Conservation (phyloP, 1,284 basidiomycete genomes). For the Malassezia vespertilionis region DNA sequence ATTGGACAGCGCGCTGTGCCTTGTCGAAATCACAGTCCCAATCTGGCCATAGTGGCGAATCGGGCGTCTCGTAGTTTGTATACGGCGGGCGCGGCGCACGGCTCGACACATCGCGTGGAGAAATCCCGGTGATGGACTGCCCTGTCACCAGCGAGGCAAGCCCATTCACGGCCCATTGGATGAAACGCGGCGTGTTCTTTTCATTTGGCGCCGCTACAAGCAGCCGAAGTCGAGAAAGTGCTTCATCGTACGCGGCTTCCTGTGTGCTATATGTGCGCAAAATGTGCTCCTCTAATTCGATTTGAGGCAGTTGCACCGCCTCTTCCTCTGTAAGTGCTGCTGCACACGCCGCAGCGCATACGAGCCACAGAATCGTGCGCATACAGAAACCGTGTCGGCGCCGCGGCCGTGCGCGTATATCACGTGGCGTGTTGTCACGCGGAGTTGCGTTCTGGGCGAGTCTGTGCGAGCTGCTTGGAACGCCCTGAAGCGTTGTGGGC, state of each 20-base stretch:
- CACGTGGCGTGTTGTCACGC: too few relatives aligned
- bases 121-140: neutral
- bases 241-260: neutral
- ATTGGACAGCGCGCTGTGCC: conserved; percentile 1
- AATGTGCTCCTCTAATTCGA: too few relatives aligned
- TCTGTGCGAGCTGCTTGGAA: too few relatives aligned
- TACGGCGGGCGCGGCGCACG: neutral
- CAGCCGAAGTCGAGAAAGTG: neutral
- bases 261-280: neutral
- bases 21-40: conserved; percentile 15
- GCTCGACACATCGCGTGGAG: neutral
- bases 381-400: too few relatives aligned
- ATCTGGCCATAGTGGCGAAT: conserved; percentile 10
- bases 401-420: too few relatives aligned
- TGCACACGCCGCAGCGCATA: too few relatives aligned
- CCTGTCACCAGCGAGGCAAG: neutral
- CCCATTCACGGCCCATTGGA: neutral
- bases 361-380: too few relatives aligned
- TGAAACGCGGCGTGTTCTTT: neutral
- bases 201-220: neutral
- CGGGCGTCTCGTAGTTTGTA: conserved; percentile 11
- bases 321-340: too few relatives aligned
- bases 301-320: too few relatives aligned
- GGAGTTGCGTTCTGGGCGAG: too few relatives aligned
- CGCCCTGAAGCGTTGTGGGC: too few relatives aligned